Percentiles rank a stretch among this genome's conserved stretches.
These are phyloP conservation scores for Nepenthes gracilis DNA, from an alignment of 148 eudicot genomes.

Conservation along the genomic window DNA sequence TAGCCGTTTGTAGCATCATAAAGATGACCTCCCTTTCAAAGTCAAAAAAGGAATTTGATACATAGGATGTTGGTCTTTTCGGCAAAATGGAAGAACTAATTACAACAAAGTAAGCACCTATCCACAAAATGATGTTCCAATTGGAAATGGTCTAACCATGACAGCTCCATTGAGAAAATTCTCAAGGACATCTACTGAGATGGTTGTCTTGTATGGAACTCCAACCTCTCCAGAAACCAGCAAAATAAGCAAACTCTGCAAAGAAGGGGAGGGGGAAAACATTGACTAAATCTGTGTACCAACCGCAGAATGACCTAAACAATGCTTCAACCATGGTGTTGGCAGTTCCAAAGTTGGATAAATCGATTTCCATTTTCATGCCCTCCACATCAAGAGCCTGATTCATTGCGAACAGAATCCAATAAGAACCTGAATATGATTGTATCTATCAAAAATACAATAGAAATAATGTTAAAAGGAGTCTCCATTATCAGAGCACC, in stretches of 20 bases:
- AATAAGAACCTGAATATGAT: too few relatives aligned
- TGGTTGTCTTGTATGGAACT: slow-evolving; percentile 97
- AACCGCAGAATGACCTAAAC: slow-evolving; percentile 47
- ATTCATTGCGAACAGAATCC: not conserved
- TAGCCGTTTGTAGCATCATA: too few relatives aligned
- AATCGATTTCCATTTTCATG: slow-evolving; percentile 96
- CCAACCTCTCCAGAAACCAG: slow-evolving; percentile 66
- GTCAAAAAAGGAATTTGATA: too few relatives aligned
- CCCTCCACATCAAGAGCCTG: slow-evolving; percentile 96
- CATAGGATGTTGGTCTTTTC: too few relatives aligned
- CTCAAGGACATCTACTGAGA: slow-evolving; percentile 94
- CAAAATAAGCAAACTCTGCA: slow-evolving; percentile 5
- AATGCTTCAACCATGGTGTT: slow-evolving; percentile 97
- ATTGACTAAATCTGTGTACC: too few relatives aligned
- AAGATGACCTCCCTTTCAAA: too few relatives aligned
- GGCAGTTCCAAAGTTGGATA: slow-evolving; percentile 95
- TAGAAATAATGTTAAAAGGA: too few relatives aligned
- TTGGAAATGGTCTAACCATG: slow-evolving; percentile 75
- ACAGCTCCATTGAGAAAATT: slow-evolving; percentile 89
- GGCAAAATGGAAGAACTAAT: not conserved
- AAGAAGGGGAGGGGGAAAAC: not conserved
- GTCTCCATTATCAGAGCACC: too few relatives aligned
- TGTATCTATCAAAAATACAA: too few relatives aligned
- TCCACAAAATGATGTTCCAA: slow-evolving; percentile 90
- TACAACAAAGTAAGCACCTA: slow-evolving; percentile 42